Conservation (phyloP, 75 land plant genomes). For the Picea glauca region DNA sequence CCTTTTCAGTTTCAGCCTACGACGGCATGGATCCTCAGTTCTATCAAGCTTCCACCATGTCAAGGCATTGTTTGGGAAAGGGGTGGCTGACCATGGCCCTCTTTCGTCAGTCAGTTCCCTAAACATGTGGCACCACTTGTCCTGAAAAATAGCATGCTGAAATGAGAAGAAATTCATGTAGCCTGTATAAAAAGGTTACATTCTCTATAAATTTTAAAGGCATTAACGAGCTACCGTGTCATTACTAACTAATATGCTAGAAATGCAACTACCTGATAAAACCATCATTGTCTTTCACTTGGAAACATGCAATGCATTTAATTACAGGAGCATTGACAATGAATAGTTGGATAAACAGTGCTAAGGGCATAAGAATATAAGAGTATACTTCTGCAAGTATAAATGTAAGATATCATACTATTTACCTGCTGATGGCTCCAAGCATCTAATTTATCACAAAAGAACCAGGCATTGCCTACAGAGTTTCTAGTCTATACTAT, state of each 20-base stretch:
- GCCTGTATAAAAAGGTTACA: neutral
- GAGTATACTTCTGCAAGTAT: neutral
- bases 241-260: neutral
- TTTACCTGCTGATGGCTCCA: neutral
- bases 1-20: slow-evolving; percentile 72
- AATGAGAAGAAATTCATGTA: neutral
- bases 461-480: neutral
- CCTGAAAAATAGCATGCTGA: slow-evolving; percentile 38
- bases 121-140: slow-evolving; percentile 89
- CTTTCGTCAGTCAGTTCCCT: slow-evolving; percentile 92
- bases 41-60: slow-evolving; percentile 94
- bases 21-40: slow-evolving; percentile 84
- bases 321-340: neutral
- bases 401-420: neutral
- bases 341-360: neutral
- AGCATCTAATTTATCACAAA: neutral
- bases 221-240: neutral
- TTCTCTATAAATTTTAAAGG: neutral
- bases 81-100: slow-evolving; percentile 92
- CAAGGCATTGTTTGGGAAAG: slow-evolving; percentile 54
- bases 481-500: neutral
- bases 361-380: neutral
- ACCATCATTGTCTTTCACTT: neutral
- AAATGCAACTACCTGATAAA: neutral
- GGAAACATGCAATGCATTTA: neutral